Conservation (phyloP, 2,329 filamentous ascomycete species). For the Claviceps capensis region DNA sequence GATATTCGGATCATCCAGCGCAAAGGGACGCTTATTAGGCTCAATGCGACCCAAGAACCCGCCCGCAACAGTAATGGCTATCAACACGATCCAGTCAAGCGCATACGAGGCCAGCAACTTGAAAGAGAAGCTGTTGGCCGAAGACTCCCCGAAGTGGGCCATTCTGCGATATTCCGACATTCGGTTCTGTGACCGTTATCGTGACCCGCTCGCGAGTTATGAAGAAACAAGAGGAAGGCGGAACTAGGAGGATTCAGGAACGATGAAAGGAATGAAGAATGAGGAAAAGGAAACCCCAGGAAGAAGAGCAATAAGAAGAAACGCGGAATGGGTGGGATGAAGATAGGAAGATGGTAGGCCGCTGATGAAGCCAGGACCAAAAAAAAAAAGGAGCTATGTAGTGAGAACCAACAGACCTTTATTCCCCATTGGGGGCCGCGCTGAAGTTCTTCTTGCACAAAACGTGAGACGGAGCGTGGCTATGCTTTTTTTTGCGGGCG, state of each 20-base stretch:
- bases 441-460: too few relatives aligned
- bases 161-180: constrained; percentile 18
- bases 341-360: neutral
- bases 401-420: too few relatives aligned
- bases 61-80: constrained; percentile 43
- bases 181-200: constrained; percentile 1
- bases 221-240: neutral
- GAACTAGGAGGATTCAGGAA: neutral
- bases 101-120: constrained; percentile 49
- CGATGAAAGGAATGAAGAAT: too few relatives aligned
- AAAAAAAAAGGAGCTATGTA: too few relatives aligned
- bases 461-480: neutral
- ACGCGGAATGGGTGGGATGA: neutral
- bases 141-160: constrained; percentile 11
- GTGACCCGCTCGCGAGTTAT: neutral
- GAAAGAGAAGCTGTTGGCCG: constrained; percentile 15
- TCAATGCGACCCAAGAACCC: constrained; percentile 43
- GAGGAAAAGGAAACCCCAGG: neutral
- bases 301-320: neutral
- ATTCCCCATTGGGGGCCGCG: too few relatives aligned
- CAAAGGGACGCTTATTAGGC: constrained; percentile 59
- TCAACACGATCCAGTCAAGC: constrained; percentile 59
- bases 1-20: constrained; percentile 58
- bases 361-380: too few relatives aligned
- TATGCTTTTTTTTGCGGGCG: neutral